These are phyloP conservation scores for Paraconiothyrium brasiliense DNA, from an alignment of 2,329 filamentous ascomycete species.

Conservation along the genomic window DNA sequence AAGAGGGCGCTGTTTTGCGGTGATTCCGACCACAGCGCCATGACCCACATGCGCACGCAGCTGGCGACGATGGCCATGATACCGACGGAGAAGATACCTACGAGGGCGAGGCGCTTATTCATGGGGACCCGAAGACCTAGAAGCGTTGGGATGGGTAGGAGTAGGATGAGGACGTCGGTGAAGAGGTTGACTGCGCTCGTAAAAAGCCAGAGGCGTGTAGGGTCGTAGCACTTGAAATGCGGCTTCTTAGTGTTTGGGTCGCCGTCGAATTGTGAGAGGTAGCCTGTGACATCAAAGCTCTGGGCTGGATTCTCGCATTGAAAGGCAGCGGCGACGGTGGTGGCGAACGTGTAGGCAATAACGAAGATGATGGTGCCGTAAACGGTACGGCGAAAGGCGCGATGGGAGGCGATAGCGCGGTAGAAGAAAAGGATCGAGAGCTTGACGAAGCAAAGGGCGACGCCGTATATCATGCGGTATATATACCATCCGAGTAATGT, in stretches of 20 bases:
- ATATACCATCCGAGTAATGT: slow-evolving; percentile 46
- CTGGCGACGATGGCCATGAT: slow-evolving; percentile 48
- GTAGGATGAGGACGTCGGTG: slow-evolving; percentile 55
- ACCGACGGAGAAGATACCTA: slow-evolving; percentile 48
- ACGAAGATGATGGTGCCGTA: slow-evolving; percentile 43
- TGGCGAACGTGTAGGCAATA: slow-evolving; percentile 40
- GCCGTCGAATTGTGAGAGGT: slow-evolving; percentile 43
- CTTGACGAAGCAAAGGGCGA: slow-evolving; percentile 45
- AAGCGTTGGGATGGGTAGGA: slow-evolving; percentile 58
- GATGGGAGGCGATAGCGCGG: slow-evolving; percentile 45
- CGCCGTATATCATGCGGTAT: slow-evolving; percentile 44
- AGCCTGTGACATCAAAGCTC: slow-evolving; percentile 37
- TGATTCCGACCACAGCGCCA: slow-evolving; percentile 47
- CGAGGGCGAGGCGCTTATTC: slow-evolving; percentile 62
- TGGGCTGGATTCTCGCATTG: slow-evolving; percentile 45
- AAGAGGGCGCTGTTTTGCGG: slow-evolving; percentile 51
- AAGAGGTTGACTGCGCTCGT: slow-evolving; percentile 54
- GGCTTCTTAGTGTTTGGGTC: slow-evolving; percentile 28
- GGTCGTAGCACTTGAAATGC: slow-evolving; percentile 42
- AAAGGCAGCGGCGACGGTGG: slow-evolving; percentile 40
- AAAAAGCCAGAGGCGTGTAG: slow-evolving; percentile 41
- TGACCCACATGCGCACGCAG: slow-evolving; percentile 49
- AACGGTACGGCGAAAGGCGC: slow-evolving; percentile 41
- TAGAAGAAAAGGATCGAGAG: slow-evolving; percentile 48
- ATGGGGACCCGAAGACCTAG: slow-evolving; percentile 58